phyloP scores from a whole-genome alignment of 768 basidiomycete species.

The Pleurotus tuber-regium region DNA sequence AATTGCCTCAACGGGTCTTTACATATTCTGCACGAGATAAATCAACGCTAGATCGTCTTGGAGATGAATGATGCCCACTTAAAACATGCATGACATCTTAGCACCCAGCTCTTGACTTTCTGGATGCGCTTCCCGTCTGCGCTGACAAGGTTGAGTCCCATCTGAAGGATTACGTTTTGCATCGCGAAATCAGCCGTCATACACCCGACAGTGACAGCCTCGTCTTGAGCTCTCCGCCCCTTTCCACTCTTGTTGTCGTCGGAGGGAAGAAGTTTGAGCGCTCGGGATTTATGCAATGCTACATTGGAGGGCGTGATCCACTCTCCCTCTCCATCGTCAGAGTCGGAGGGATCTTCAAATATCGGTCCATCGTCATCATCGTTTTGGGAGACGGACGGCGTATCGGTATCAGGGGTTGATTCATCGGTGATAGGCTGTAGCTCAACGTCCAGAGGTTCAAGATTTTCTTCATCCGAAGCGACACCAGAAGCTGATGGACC shows the following conservation, averaged over 20 bases:
- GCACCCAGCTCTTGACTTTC: slow-evolving; percentile 91
- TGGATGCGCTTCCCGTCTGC: slow-evolving; percentile 89
- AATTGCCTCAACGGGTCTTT: slow-evolving; percentile 94
- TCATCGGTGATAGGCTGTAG: slow-evolving; percentile 27
- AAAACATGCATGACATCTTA: slow-evolving; percentile 98
- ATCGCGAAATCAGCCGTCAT: slow-evolving; percentile 99
- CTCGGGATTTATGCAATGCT: slow-evolving; percentile 80
- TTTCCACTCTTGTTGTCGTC: slow-evolving; percentile 34
- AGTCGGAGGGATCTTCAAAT: slow-evolving; percentile 75
- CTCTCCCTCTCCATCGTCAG: slow-evolving; percentile 85
- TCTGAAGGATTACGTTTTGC: slow-evolving; percentile 95
- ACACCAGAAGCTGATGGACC: no score
- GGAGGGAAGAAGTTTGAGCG: slow-evolving; percentile 76
- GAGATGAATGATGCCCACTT: slow-evolving; percentile 63
- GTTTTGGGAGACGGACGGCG: slow-evolving; percentile 12
- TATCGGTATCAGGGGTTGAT: slow-evolving; percentile 13
- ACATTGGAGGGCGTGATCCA: slow-evolving; percentile 97
- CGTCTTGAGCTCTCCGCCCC: slow-evolving; percentile 34
- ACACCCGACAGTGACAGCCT: slow-evolving; percentile 68
- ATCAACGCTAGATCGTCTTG: no score
- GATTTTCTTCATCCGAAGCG: slow-evolving; percentile 16
- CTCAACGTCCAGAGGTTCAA: slow-evolving; percentile 46
- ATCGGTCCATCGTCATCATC: slow-evolving; percentile 33
- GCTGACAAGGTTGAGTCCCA: slow-evolving; percentile 87
- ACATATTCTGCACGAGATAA: slow-evolving; percentile 87